Evolutionary conservation across 2,329 filamentous ascomycete genomes (phyloP), one percentile per base, ranked within the genome.

Genomic region (Pseudocercospora macadamiae): DNA sequence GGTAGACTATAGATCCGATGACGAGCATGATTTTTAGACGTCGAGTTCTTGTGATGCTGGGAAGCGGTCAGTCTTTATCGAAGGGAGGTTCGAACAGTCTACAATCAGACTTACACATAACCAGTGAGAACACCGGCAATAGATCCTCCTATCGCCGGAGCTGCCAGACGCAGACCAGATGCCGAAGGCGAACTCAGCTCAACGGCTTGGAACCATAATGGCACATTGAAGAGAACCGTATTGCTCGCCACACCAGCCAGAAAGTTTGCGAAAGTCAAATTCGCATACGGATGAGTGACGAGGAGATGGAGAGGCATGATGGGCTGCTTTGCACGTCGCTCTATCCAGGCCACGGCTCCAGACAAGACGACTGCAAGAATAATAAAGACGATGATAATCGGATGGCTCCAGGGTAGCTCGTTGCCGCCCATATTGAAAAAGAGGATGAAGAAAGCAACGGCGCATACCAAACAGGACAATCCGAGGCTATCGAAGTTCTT

Each of bases 231-330:
- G 75, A 83, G 71, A 68, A 86, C 85, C 8, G 83, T 84, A 69
- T 87, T 88, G 1, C 83, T 83, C 6, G 84, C 79, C 70, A 87
- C 79, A 0, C 86, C 85, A 1, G 82, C 81, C 54, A 82, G 85
- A 16, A 87, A 75, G 60, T 87, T 88, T 51, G 83, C 78, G 23
- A 83, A 74, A 60, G 86, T 77, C 1, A 83, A 83, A 4, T 81
- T 83, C 2, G 82, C 76, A 1, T 86, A 73, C 0, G 83, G 82
- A 34, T 84, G 74, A 6, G 76, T 71, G 0, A 85, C 84, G 2
- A 88, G 72, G 77, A 88, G 80, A 26, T 73, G 71, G 28, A 76
- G 63, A 0, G 77, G 77, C 47, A 80, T 79, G 10, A 79, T 66
- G 71, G 14, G 76, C 74, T 7, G 69, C 72, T 1, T 77, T 78